These are phyloP conservation scores for Chlamydomonas schloesseri DNA, from an alignment of 139 green algal genomes.

Conservation along the genomic window DNA sequence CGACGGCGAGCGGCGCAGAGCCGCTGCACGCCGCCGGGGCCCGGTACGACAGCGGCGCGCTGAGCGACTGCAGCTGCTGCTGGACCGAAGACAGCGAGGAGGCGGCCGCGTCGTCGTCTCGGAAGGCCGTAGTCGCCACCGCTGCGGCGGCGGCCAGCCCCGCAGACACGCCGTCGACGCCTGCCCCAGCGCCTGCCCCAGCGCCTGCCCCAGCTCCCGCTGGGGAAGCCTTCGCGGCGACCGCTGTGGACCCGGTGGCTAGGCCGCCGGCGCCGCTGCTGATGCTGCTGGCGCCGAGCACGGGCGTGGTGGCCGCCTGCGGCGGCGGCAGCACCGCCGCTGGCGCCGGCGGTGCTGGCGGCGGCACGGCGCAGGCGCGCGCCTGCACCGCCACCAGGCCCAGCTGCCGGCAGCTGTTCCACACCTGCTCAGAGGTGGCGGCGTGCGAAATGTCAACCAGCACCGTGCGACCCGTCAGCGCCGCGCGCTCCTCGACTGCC, in stretches of 20 bases:
- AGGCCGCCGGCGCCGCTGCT: not conserved
- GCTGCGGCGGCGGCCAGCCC: not conserved
- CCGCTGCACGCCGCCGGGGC: no score
- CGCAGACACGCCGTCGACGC: no score
- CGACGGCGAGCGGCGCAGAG: no score
- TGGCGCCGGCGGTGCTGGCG: not conserved
- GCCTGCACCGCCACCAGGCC: constrained; percentile 19
- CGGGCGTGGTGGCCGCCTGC: not conserved
- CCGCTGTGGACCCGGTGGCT: not conserved
- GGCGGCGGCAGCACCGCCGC: not conserved
- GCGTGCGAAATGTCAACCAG: constrained; percentile 47
- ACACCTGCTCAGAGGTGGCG: constrained; percentile 35
- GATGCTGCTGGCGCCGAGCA: not conserved
- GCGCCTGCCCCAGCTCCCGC: no score
- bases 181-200: no score
- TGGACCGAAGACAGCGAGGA: no score
- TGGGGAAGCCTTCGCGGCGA: no score
- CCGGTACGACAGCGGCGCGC: no score
- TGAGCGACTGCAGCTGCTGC: no score
- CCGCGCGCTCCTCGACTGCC: constrained; percentile 1
- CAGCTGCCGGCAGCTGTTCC: constrained; percentile 41
- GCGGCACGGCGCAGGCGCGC: not conserved
- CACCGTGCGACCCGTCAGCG: constrained; percentile 39
- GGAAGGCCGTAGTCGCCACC: not conserved
- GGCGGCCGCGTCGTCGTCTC: no score